These are phyloP conservation scores for Yarrowia sp. DNA, from an alignment of 805 yeast genomes.

Conservation along the genomic window DNA sequence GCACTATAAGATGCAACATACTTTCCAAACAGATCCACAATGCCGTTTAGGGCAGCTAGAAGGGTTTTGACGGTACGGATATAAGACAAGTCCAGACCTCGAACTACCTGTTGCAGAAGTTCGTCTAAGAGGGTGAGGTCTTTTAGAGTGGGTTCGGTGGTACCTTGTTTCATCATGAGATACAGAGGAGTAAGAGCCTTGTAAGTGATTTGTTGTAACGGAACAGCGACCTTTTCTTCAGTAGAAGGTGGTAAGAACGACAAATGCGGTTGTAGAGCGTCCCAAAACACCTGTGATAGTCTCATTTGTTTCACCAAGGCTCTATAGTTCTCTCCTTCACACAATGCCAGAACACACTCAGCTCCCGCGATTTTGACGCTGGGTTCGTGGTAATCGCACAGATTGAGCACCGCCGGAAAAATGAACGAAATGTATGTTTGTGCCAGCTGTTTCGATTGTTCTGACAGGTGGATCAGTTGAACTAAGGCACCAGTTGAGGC, in stretches of 20 bases:
- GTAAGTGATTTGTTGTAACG: not conserved
- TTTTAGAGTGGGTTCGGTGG: not conserved
- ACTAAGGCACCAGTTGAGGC: constrained; percentile 1
- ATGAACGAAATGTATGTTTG: constrained; percentile 37
- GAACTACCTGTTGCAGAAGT: not conserved
- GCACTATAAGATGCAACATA: not conserved
- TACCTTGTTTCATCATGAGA: constrained; percentile 8
- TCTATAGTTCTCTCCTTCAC: constrained; percentile 9
- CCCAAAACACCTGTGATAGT: constrained; percentile 36
- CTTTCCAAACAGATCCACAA: constrained; percentile 8
- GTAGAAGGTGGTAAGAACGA: constrained; percentile 38
- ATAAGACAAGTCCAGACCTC: constrained; percentile 2
- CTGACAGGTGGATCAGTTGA: constrained; percentile 18
- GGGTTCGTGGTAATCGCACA: constrained; percentile 36
- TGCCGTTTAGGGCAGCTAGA: not conserved
- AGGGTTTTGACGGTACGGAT: not conserved
- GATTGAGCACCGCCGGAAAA: constrained; percentile 37
- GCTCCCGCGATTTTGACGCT: constrained; percentile 34
- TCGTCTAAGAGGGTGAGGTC: constrained; percentile 9
- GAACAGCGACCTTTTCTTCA: not conserved
- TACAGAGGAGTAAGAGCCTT: not conserved
- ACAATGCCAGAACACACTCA: constrained; percentile 20
- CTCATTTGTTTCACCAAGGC: constrained; percentile 31
- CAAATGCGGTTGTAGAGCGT: constrained; percentile 35
- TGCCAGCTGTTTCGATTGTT: constrained; percentile 1